Percentiles rank a stretch among this genome's conserved stretches.
phyloP scores from a whole-genome alignment of 345 rosid genomes.

The Boechera stricta region DNA sequence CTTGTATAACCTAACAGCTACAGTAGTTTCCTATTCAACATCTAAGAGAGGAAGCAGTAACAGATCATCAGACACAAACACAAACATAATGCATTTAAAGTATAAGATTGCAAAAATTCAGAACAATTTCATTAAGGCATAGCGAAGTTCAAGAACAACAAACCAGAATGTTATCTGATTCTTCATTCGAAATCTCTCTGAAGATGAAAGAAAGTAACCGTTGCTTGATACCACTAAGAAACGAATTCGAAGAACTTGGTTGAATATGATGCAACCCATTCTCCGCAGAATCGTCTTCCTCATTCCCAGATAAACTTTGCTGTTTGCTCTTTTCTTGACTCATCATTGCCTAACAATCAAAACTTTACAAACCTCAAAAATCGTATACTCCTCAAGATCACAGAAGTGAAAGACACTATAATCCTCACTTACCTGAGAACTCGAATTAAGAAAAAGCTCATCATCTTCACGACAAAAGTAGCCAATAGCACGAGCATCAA shows the following conservation, averaged over 20 bases:
- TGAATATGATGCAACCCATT: conserved; percentile 51
- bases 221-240: conserved; percentile 89
- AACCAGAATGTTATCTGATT: conserved; percentile 70
- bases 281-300: conserved; percentile 54
- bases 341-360: conserved; percentile 55
- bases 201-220: conserved; percentile 92
- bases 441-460: conserved; percentile 85
- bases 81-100: background rate
- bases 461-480: conserved; percentile 89
- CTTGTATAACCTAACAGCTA: background rate
- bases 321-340: conserved; percentile 56
- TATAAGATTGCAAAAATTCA: background rate
- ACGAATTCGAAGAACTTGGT: conserved; percentile 51
- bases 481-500: conserved; percentile 87
- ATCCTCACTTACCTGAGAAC: conserved; percentile 65
- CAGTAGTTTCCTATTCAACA: background rate
- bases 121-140: background rate
- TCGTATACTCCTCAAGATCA: background rate
- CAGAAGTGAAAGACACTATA: background rate
- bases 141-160: conserved; percentile 39
- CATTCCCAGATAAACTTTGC: conserved; percentile 51
- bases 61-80: conserved; percentile 8
- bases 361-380: conserved; percentile 4
- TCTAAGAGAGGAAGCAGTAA: conserved; percentile 15
- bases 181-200: conserved; percentile 80